Base-by-base conservation (phyloP, 2,329 filamentous ascomycete genomes). In the Fusarium ambrosium region DNA sequence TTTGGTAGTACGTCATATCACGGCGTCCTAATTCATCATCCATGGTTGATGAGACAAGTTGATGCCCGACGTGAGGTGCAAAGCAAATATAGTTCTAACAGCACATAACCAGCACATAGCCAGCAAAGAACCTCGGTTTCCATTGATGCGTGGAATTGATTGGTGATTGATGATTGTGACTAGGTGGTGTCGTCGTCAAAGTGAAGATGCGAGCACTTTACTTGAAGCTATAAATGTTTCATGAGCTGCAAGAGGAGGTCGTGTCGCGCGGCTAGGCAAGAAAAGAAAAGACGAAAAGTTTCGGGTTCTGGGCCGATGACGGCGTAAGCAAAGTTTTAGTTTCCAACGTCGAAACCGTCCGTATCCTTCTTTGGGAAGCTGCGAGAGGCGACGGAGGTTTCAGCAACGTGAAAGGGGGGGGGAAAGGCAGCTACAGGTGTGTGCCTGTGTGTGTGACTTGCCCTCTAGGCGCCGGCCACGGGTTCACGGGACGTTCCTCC, bases 321-420 rank as follows among this genome's bases (percentile, higher is more conserved):
- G 58, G 41, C 27, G 48, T 20, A 22, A 43, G 14, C 18, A 41
- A 24, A 41, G 58, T 60, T 62, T 59, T 45, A 29, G 58, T 32
- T 59, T 53, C 55, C 61, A 58, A 43, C 60, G 62, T 64, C n/a
- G 45, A 61, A 61, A 61, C 41, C 29, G 22, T 20, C 41, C 36
- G 14, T 27, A 45, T 48, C 34, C 60, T 64, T 51, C 8, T 68
- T 68, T 59, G 24, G 39, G 39, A 53, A 34, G 22, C 34, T 27
- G 41, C 62, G 56, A 69, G 58, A 74, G 55, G 64, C 51, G 71
- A 63, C 56, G 58, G 58, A 18, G 22, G 72, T 74, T 74, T 74
- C 72, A 74, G 61, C 69, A 29, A 20, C 13, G 22, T 9, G 55
- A 64, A 62, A 48, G 36, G 34, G 36, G 60, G 36, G 60, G 36